Evolutionary conservation across 106 monocot species (phyloP), one percentile per base, ranked within the genome.

Genomic region (Allium fistulosum): DNA sequence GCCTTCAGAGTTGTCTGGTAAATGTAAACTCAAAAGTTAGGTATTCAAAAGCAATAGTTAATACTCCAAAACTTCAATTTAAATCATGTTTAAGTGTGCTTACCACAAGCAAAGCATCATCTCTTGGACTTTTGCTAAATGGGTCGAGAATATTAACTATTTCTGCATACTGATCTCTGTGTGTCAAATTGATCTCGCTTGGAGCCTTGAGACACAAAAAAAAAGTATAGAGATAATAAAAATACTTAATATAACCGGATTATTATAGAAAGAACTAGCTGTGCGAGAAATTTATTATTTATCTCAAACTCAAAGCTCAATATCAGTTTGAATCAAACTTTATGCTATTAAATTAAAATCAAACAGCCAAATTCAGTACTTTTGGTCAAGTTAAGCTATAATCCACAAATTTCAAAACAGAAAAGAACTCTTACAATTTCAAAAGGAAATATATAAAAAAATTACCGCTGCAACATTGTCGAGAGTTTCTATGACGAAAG

Each of bases 71-170:
- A 49, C 49, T 46, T 16, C 56, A 53, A 11, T 51, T 51, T 15
- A 18, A 7, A 57, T 11, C 49, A 22, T 26, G 27, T 49, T 46
- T 12, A 12, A 72, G 48, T 8, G 48, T 8, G 51, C 81, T 7
- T 73, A 89, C 88, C 71, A 73, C 82, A 55, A 90, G 80, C 48
- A 80, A 53, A 46, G 80, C 72, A 66, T 85, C 85, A 13, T 83
- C 78, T 13, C 85, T 82, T 51, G 66, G 61, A 60, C 63, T 53
- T 57, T 69, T 77, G 58, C 60, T 70, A 9, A 14, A 18, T 1
- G 85, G 80, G 52, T 69, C 77, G 7, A 89, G 65, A 53, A 82
- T 77, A 46, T 63, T 62, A 62, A 82, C 68, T 27, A 89, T 65
- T 58, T 65, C 12, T 9, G 77, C 79, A 61, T 79, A 85, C 46